Evolutionary conservation across 2,329 filamentous ascomycete species (phyloP), one percentile per base, ranked within the genome.

Genomic region (Epichloe elymi): DNA sequence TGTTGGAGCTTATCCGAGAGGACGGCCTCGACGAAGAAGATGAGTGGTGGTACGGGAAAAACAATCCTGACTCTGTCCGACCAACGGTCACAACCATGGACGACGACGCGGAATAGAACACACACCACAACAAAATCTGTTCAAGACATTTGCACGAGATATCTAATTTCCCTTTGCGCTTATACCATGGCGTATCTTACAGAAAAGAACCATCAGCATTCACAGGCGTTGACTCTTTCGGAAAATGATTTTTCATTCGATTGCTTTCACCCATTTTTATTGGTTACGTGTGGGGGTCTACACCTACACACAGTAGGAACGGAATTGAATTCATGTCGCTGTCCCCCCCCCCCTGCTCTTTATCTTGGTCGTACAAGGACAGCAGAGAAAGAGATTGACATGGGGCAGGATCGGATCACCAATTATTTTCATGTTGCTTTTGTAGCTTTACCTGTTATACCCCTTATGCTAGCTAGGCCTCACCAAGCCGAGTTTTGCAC

Each of bases 1-100:
- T 84, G 65, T 65, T 82, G 50, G 78, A 83, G 53, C 67, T 84
- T n/a, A 83, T 84, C 55, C 73, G 75, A 46, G 79, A 83, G 53
- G 76, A 82, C 50, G 78, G 76, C 17, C 65, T 74, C 19, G 74
- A 74, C 19, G 74, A 79, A 51, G 74, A 80, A 60, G 80, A 83
- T 54, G 75, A 82, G 56, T 83, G 80, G 78, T 74, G 74, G 68
- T 81, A 81, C 57, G 77, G 78, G 44, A 71, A 71, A 48, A 67
- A 65, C 36, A 70, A 72, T 2, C 71, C 75, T n/a, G 74, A 75
- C 35, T 76, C 75, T n/a, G 69, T 80, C 45, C 70, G 73, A 38
- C 76, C 76, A 38, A 71, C 74, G 12, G 59, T 70, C 1, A 72
- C 73, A 53, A 70, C 69, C 20, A 74, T 73, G 51, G 75, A 79